Evolutionary conservation across 768 basidiomycete genomes (phyloP), one percentile per base, ranked within the genome.

Genomic region (Clitopilus hobsonii): DNA sequence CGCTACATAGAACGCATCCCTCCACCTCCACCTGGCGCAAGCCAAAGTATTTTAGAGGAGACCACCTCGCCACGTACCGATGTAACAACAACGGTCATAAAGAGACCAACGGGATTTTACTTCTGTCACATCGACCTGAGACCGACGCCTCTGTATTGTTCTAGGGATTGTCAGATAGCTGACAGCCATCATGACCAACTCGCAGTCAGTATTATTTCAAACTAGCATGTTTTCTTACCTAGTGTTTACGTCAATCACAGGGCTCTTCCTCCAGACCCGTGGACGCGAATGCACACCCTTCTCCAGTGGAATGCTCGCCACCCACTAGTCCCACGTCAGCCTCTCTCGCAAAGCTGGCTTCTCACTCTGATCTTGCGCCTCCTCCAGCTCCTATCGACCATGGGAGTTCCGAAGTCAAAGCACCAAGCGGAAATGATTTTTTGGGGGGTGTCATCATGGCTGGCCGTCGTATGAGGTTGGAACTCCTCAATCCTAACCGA

Each of bases 101-200:
- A n/a, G n/a, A n/a, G n/a, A n/a, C n/a, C n/a, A n/a, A n/a, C n/a
- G n/a, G n/a, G n/a, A n/a, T n/a, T n/a, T n/a, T n/a, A n/a, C n/a
- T n/a, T n/a, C n/a, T n/a, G n/a, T n/a, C n/a, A n/a, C 71, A 91
- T 91, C 71, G 88, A 90, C 72, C 88, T 88, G 67, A 76, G 77
- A 0, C 89, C 88, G n/a, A 83, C 81, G 1, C 89, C 89, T 18
- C 79, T 92, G 55, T 92, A 93, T 71, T 93, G 90, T 70, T 91
- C 89, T 0, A 86, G 89, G 58, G 80, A 86, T 62, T 93, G 90
- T 65, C 76, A 81, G 56, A 67, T 84, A 36, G 71, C 71, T 36
- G 90, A 92, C 67, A 65, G 84, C 60, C 72, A 74, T 61, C 66
- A 72, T 30, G 71, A 71, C 28, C 70, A 65, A 51, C 69, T 78